Conservation (phyloP, 106 monocot genomes). For the Dioscorea dumetorum region DNA sequence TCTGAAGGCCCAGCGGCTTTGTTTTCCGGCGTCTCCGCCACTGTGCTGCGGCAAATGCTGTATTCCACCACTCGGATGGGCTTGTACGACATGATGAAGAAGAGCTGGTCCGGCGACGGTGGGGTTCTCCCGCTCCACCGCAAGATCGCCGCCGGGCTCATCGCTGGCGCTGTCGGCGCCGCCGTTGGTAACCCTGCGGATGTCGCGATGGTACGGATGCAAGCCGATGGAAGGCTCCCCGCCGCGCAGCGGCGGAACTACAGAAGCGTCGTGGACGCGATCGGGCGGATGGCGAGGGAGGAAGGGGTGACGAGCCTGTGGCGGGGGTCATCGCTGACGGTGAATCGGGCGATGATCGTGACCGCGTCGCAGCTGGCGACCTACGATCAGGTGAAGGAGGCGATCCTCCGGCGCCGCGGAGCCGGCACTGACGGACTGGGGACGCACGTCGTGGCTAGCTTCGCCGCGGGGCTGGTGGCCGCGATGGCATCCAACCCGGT, state of each 20-base stretch:
- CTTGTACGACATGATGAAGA: conserved; percentile 54
- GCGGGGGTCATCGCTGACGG: conserved; percentile 49
- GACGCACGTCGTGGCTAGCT: conserved; percentile 59
- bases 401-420: conserved; percentile 18
- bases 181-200: conserved; percentile 69
- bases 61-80: conserved; percentile 81
- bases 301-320: conserved; percentile 52
- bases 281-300: conserved; percentile 27
- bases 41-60: conserved; percentile 64
- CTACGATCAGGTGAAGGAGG: conserved; percentile 66
- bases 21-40: conserved; percentile 68
- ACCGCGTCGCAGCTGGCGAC: conserved; percentile 56
- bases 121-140: conserved; percentile 42
- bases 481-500: conserved; percentile 44
- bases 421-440: conserved; percentile 33
- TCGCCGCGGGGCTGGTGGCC: conserved; percentile 51
- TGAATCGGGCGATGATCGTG: conserved; percentile 65
- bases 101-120: conserved; percentile 27
- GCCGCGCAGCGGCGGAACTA: conserved; percentile 58
- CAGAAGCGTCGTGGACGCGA: conserved; percentile 44
- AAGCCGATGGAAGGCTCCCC: conserved; percentile 60
- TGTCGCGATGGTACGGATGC: conserved; percentile 66
- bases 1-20: conserved; percentile 52
- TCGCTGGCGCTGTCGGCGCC: conserved; percentile 53
- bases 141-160: conserved; percentile 50